These are phyloP conservation scores for Emmonsiellopsis sp. DNA, from an alignment of 2,329 filamentous ascomycete species.

Conservation along the genomic window DNA sequence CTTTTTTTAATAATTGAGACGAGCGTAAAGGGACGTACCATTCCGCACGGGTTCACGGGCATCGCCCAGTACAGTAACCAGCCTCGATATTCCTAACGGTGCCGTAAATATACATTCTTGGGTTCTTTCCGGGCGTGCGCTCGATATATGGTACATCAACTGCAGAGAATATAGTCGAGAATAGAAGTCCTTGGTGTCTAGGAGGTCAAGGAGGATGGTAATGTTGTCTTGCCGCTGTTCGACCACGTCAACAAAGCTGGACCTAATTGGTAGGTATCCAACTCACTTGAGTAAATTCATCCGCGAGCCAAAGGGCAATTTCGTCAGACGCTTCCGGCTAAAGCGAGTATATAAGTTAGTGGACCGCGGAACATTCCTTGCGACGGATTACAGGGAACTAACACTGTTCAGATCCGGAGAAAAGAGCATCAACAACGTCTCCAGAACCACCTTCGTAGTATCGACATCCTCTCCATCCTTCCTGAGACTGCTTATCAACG, in stretches of 20 bases:
- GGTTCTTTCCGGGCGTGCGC: conserved; percentile 77
- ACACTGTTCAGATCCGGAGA: conserved; percentile 54
- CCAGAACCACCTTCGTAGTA: conserved; percentile 87
- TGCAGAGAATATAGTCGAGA: conserved; percentile 85
- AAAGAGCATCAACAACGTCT: conserved; percentile 93
- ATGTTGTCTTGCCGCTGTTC: conserved; percentile 85
- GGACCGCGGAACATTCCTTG: neutral
- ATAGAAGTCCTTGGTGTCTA: conserved; percentile 82
- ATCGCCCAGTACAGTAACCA: conserved; percentile 79
- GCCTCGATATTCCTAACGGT: conserved; percentile 73
- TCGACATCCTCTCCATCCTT: conserved; percentile 93
- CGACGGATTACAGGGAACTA: conserved; percentile 7
- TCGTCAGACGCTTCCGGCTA: conserved; percentile 92
- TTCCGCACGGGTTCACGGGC: conserved; percentile 77
- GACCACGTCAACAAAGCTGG: conserved; percentile 40
- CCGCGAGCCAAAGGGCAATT: conserved; percentile 88
- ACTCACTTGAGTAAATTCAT: conserved; percentile 85
- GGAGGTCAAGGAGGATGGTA: conserved; percentile 75
- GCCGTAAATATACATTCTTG: conserved; percentile 91
- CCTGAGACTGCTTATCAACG: conserved; percentile 72
- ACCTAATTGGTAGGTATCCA: conserved; percentile 1
- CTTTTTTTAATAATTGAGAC: neutral
- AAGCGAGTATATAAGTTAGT: conserved; percentile 20
- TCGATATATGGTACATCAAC: conserved; percentile 74
- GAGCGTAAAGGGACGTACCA: conserved; percentile 29